These are phyloP conservation scores for Hirsutella rhossiliensis DNA, from an alignment of 2,329 filamentous ascomycete species.

Conservation along the genomic window DNA sequence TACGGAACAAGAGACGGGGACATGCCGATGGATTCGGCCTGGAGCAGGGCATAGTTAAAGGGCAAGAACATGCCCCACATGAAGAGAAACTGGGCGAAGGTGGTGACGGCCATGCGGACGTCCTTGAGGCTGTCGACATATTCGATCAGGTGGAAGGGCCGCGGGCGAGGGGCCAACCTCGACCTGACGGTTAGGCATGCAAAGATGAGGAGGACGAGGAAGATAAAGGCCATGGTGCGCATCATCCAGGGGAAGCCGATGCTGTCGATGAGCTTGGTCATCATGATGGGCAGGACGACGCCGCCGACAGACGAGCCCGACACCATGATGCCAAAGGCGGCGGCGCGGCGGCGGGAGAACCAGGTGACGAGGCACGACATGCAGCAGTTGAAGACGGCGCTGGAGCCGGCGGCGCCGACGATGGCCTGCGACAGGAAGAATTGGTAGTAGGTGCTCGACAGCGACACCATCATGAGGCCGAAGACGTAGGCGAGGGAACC, in stretches of 20 bases:
- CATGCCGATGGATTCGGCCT: constrained; percentile 32
- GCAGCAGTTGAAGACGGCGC: constrained; percentile 28
- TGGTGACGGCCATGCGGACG: constrained; percentile 27
- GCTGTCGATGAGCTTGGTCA: constrained; percentile 35
- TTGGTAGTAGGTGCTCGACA: constrained; percentile 32
- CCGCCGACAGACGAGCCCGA: constrained; percentile 44
- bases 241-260: constrained; percentile 37
- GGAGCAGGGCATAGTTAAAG: constrained; percentile 39
- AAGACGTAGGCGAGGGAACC: constrained; percentile 48
- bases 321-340: constrained; percentile 40
- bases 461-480: constrained; percentile 51
- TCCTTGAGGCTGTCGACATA: constrained; percentile 36
- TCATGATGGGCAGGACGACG: constrained; percentile 48
- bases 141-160: constrained; percentile 31
- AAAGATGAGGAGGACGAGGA: constrained; percentile 24
- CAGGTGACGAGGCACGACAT: constrained; percentile 34
- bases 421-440: constrained; percentile 30
- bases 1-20: constrained; percentile 28
- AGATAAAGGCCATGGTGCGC: constrained; percentile 32
- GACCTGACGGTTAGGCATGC: constrained; percentile 24
- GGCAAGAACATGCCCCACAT: constrained; percentile 42
- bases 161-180: constrained; percentile 31
- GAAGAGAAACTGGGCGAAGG: constrained; percentile 39
- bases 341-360: constrained; percentile 39
- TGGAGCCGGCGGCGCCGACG: constrained; percentile 27